Base-by-base conservation (phyloP, 352 stramenopile species). In the Phytophthora agathidicida region DNA sequence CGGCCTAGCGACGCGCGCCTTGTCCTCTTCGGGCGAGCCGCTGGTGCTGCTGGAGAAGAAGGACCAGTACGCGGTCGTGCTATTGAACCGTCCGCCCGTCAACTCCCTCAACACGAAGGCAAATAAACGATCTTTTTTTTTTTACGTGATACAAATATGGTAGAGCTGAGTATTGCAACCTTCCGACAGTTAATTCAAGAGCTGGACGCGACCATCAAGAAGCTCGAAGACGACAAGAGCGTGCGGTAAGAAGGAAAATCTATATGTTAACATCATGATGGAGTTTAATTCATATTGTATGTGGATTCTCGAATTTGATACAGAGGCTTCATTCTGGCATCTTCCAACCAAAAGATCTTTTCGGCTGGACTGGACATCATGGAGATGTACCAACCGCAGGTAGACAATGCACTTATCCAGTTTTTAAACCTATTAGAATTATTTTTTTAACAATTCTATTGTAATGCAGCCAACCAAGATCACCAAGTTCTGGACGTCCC, bases 321-420 rank as follows among this genome's bases (percentile, higher is more conserved):
- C 31, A 93, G 86, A 3, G 84, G 80, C 13, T 64, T 96, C 52
- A 91, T 96, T 64, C 61, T 93, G 19, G 80, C 79, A 23, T 93
- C 86, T 20, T 83, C 82, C 5, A 92, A 73, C 62, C 80, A 81
- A 27, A 86, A 80, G 45, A 65, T 98, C 14, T 98, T 98, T 58
- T 96, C 76, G 11, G 93, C 92, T 7, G 95, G 95, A 17, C 68
- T 98, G 13, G 95, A 98, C 73, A 83, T 98, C 38, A 80, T 79
- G 27, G 95, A 98, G 69, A 86, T 98, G 68, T 89, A 98, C 55
- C 73, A 96, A 49, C 91, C 93, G 8, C 68, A 90, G 65, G 83
- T 90, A 46, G n/a, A 14, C 9, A 26, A 14, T 48, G 4, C 22
- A 24, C 7, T 35, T 7, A 33, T 37, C 16, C 27, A 7, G 17